phyloP scores from a whole-genome alignment of 2,329 filamentous ascomycete genomes.

The Dothideomycetidae sp. region DNA sequence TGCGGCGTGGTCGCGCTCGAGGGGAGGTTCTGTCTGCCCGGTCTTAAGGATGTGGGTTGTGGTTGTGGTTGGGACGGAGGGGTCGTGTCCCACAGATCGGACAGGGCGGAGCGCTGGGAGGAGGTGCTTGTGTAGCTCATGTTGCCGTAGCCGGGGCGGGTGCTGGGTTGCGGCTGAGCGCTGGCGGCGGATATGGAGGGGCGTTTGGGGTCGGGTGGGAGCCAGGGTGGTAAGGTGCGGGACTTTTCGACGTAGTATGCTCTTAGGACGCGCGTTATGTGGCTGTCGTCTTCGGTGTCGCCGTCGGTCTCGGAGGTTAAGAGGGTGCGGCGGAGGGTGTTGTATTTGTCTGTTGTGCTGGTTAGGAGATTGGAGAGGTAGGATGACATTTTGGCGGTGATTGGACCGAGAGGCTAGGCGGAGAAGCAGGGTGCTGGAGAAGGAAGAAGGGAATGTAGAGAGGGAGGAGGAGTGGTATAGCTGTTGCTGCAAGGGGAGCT shows the following conservation, averaged over 20 bases:
- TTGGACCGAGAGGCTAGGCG: not conserved
- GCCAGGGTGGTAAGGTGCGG: constrained; percentile 67
- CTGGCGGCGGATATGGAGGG: constrained; percentile 41
- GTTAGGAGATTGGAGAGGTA: constrained; percentile 64
- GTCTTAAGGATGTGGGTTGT: constrained; percentile 15
- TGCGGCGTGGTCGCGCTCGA: constrained; percentile 32
- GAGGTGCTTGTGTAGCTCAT: constrained; percentile 25
- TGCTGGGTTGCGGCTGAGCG: constrained; percentile 41
- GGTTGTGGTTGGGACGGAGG: constrained; percentile 28
- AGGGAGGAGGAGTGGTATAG: not conserved
- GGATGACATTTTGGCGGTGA: constrained; percentile 48
- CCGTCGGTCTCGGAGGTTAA: constrained; percentile 46
- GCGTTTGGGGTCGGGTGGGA: constrained; percentile 76
- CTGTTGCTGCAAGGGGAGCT: no score
- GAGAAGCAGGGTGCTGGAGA: not conserved
- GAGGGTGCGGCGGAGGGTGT: constrained; percentile 47
- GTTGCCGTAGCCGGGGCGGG: constrained; percentile 17
- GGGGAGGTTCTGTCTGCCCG: constrained; percentile 20
- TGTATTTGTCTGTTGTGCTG: constrained; percentile 43
- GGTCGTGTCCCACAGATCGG: constrained; percentile 45
- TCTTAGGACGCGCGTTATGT: constrained; percentile 84
- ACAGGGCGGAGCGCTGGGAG: constrained; percentile 33
- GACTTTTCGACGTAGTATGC: constrained; percentile 87
- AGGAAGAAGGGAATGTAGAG: not conserved
- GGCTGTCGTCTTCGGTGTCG: constrained; percentile 67